Percentiles rank a stretch among this genome's conserved stretches.
Evolutionary conservation across 1,284 basidiomycete species (phyloP).

Genomic region (Apiotrichum akiyoshidainum): DNA sequence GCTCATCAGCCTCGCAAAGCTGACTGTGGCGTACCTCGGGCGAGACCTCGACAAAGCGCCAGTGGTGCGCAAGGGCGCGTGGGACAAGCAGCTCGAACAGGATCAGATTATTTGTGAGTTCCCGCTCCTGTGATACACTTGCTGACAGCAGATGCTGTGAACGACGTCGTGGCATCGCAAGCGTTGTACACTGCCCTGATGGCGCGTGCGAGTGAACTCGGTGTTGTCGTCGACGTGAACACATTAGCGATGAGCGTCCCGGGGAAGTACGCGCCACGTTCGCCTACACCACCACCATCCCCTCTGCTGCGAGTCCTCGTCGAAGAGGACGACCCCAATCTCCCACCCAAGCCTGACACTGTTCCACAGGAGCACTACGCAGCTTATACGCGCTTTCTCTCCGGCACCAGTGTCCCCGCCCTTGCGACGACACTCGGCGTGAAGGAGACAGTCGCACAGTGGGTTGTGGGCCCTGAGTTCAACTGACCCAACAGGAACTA

Average conservation of each 20-base stretch:
- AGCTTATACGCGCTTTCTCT: not conserved
- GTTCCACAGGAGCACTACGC: not conserved
- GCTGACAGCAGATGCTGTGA: conserved; percentile 44
- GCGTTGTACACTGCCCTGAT: conserved; percentile 31
- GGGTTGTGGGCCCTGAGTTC: not conserved
- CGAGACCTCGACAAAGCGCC: conserved; percentile 38
- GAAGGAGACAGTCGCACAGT: not conserved
- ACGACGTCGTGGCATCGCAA: conserved; percentile 49
- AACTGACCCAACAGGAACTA: not conserved
- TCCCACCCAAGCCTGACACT: not conserved
- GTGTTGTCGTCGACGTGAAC: not conserved
- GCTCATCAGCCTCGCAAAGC: conserved; percentile 44
- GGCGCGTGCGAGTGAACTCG: not conserved
- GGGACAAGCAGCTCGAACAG: conserved; percentile 32
- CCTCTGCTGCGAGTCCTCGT: not conserved
- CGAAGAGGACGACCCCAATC: no score
- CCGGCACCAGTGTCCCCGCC: not conserved
- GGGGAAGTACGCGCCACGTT: not conserved
- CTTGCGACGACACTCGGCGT: not conserved
- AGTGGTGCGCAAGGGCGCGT: conserved; percentile 40
- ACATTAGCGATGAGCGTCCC: not conserved
- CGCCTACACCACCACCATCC: not conserved
- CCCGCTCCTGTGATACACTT: no score
- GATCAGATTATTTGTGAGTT: conserved; percentile 48
- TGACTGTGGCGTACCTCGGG: conserved; percentile 39